Evolutionary conservation across 2,329 filamentous ascomycete species (phyloP).

Genomic region (Diaporthe ilicicola): DNA sequence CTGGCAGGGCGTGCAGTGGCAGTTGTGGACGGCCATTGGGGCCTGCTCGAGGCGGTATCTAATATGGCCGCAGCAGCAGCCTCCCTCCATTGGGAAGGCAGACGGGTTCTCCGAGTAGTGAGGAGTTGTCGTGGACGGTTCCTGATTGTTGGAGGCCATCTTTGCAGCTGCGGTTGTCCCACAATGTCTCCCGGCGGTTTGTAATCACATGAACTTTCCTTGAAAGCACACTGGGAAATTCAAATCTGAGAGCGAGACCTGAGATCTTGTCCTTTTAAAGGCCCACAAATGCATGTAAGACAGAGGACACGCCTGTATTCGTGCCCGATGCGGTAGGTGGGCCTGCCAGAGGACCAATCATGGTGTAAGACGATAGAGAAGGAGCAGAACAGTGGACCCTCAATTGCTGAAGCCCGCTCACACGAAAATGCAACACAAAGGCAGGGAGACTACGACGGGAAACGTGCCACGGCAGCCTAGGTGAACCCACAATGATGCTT

Average conservation of each 20-base stretch:
- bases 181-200: background rate
- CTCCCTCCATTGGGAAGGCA: constrained; percentile 45
- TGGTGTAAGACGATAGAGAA: background rate
- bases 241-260: background rate
- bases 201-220: background rate
- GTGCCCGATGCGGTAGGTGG: constrained; percentile 1
- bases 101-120: constrained; percentile 32
- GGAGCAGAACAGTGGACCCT: background rate
- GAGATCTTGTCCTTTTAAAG: background rate
- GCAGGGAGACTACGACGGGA: background rate
- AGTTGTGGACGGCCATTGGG: constrained; percentile 55
- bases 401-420: background rate
- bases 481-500: background rate
- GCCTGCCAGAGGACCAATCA: background rate
- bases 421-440: background rate
- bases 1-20: constrained; percentile 57
- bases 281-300: constrained; percentile 18
- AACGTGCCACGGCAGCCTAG: background rate
- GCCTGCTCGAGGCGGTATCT: constrained; percentile 71
- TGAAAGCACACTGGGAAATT: background rate
- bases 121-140: background rate
- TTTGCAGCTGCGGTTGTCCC: background rate
- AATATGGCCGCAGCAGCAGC: constrained; percentile 74
- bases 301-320: background rate
- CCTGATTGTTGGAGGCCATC: background rate